Evolutionary conservation across 768 basidiomycete species (phyloP), one percentile per base, ranked within the genome.

Genomic region (Russula lepida): DNA sequence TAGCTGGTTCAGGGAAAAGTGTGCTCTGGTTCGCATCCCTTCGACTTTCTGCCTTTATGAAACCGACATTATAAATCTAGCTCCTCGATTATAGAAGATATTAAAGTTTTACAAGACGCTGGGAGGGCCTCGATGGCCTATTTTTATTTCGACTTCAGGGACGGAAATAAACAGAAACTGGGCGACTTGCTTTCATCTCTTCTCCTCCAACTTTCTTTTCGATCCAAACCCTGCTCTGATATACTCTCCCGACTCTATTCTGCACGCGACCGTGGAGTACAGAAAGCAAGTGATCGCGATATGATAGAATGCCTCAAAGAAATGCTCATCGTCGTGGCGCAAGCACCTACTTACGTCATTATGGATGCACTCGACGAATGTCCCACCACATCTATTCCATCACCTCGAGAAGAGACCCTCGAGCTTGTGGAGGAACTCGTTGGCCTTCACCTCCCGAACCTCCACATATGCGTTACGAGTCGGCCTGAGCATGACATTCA

Each of bases 401-500:
- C 46, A n/a, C 44, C 46, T 7, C 59, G 37, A 35, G 37, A 47
- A 19, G 51, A 53, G 35, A 25, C 54, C 33, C 37, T 60, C 4
- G 30, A 60, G 0, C 2, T 60, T 9, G 19, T 60, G 17, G 25
- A 49, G 1, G 54, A 60, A 19, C 59, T 60, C 7, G 19, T 32
- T 33, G 46, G 41, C 17, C 41, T 53, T 27, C 35, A n/a, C 17
- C 28, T 41, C 9, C 47, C 35, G 0, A 33, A 33, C 13, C 7
- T 60, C 4, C 54, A 30, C 46, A 33, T 60, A 15, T 60, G 59
- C 15, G 59, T 49, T 2, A 55, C 59, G 11, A 60, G 59, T n/a
- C 54, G 54, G 3, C 30, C 59, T 6, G 54, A 55, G 46, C 28
- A 33, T 17, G 59, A 60, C 39, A 49, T 60, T 21, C 47, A 9